Evolutionary conservation across 129 eudicot species (phyloP), one percentile per base, ranked within the genome.

Genomic region (Heracleum sosnowskyi): DNA sequence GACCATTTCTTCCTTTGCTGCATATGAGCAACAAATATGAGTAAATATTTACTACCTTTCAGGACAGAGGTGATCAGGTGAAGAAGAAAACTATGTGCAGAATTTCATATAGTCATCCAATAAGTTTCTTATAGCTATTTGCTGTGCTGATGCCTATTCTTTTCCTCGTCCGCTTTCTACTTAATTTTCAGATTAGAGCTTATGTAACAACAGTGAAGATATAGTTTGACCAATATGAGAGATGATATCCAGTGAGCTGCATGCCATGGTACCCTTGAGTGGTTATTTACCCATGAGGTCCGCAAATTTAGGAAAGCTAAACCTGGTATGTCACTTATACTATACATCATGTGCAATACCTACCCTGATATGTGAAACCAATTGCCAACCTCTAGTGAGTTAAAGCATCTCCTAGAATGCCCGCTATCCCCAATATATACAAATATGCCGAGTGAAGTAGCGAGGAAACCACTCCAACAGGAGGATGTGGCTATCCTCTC

Each of bases 1-100:
- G 96, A 29, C 95, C 96, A 57, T 81, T 87, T 86, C 91, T 80
- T 63, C 92, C 97, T 82, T 96, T 92, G 89, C 97, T 96, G 95
- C 69, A 80, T n/a, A 34, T 17, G 26, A 11, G 57, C 10, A 66
- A 66, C 37, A 66, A 13, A 44, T 42, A 44, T 79, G n/a, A 82
- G 73, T 36, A 29, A 28, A 55, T 22, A 18, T 1, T 24, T 57
- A 9, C 33, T 26, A n/a, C 68, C 33, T 60, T 60, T 60, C 15
- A 26, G 33, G 33, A 60, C 33, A 60, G 68, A 10, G 26, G 34
- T 3, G 16, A 44, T 11, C 47, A 44, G n/a, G n/a, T n/a, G n/a
- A n/a, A n/a, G n/a, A n/a, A 60, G 33, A 1, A 60, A n/a, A 60
- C n/a, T 60, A 34, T 26, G 34, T 11, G 26, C 33, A 60, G 29